Conservation (phyloP, 2,329 filamentous ascomycete species). For the Botrytis porri region DNA sequence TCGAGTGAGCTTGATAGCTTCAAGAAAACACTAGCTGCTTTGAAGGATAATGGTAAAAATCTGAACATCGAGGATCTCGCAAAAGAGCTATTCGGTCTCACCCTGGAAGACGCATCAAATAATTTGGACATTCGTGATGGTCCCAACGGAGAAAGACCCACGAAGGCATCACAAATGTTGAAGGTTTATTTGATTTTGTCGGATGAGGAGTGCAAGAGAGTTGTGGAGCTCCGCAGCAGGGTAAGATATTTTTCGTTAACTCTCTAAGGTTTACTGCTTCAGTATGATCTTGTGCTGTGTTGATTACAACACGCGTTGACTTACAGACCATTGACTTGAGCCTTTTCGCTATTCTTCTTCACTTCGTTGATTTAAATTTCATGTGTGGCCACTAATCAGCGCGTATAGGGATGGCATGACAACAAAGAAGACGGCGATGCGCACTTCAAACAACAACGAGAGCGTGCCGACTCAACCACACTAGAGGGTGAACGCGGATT, state of each 20-base stretch:
- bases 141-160: not conserved
- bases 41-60: not conserved
- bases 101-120: not conserved
- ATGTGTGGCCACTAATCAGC: not conserved
- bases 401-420: slow-evolving; percentile 43
- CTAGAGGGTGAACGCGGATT: slow-evolving; percentile 35
- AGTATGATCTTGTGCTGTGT: not conserved
- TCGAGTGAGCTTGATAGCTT: not conserved
- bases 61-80: slow-evolving; percentile 5
- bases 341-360: not conserved
- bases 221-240: slow-evolving; percentile 25
- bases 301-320: not conserved
- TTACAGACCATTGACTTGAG: too few species aligned
- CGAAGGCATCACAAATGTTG: slow-evolving; percentile 20
- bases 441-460: slow-evolving; percentile 44
- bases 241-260: slow-evolving; percentile 19
- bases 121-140: slow-evolving; percentile 11
- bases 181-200: slow-evolving; percentile 26
- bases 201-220: slow-evolving; percentile 25
- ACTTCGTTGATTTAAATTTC: not conserved
- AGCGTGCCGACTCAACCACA: slow-evolving; percentile 39
- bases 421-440: slow-evolving; percentile 43
- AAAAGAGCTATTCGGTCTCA: not conserved
- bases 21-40: not conserved
- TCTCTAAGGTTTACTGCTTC: not conserved